Conservation (phyloP, 2,329 filamentous ascomycete genomes). For the Colletotrichum simmondsii region DNA sequence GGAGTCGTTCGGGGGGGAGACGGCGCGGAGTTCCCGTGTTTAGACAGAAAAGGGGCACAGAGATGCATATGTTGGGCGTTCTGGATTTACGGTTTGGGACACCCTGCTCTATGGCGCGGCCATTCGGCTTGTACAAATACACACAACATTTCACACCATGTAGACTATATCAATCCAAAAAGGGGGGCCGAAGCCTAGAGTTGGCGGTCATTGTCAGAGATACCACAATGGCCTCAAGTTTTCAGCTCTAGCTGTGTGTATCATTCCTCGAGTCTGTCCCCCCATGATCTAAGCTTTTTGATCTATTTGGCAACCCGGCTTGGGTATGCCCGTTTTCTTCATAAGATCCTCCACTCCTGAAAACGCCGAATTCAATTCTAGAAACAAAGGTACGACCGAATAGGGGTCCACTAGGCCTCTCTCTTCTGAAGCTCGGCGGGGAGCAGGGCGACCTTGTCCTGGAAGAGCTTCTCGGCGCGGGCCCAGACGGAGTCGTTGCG, state of each 20-base stretch:
- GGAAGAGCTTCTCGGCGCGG: slow-evolving; percentile 84
- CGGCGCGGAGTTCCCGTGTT: neutral
- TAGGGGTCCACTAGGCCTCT: slow-evolving; percentile 30
- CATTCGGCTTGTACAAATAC: slow-evolving; percentile 31
- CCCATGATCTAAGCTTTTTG: slow-evolving; percentile 9
- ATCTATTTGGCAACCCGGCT: slow-evolving; percentile 7
- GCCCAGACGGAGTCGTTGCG: slow-evolving; percentile 82
- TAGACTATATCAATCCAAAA: slow-evolving; percentile 27
- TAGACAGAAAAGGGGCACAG: neutral
- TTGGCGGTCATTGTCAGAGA: slow-evolving; percentile 9
- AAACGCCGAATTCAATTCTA: slow-evolving; percentile 23
- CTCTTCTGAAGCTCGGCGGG: slow-evolving; percentile 54
- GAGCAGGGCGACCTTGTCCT: slow-evolving; percentile 78
- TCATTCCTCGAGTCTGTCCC: neutral
- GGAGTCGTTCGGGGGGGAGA: neutral
- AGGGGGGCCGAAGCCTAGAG: slow-evolving; percentile 2
- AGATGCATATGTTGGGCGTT: slow-evolving; percentile 34
- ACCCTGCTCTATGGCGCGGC: slow-evolving; percentile 31
- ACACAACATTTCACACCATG: slow-evolving; percentile 8
- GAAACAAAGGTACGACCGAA: slow-evolving; percentile 29
- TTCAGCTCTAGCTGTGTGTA: neutral
- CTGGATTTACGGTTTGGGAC: slow-evolving; percentile 30
- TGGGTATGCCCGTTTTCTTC: neutral
- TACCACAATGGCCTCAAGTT: neutral
- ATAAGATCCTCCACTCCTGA: neutral